Evolutionary conservation across 108 stramenopile species (phyloP).

Genomic region (Epithemia pelagica): DNA sequence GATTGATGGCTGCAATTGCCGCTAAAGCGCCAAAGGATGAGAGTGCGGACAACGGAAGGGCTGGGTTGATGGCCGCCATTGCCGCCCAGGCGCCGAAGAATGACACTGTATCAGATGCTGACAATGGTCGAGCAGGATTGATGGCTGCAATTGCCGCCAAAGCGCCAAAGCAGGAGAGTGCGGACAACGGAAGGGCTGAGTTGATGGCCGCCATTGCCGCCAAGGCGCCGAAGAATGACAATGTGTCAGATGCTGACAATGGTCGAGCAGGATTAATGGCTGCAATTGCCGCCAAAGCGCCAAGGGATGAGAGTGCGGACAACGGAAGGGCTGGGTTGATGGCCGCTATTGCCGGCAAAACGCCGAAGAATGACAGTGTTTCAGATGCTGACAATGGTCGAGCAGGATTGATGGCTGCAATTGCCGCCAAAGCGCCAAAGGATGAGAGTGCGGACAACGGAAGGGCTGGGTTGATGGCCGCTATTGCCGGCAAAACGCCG

Average conservation of each 20-base stretch:
- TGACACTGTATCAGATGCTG: too few species aligned
- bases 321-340: not conserved
- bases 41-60: not conserved
- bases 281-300: not conserved
- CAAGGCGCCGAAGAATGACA: too few species aligned
- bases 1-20: constrained; percentile 21
- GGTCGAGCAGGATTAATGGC: too few species aligned
- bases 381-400: not conserved
- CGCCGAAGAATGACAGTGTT: not conserved
- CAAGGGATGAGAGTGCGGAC: not conserved
- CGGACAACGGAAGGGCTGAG: too few species aligned
- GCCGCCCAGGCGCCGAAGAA: too few species aligned
- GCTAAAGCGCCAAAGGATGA: not conserved
- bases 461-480: not conserved
- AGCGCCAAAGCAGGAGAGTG: not conserved
- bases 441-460: not conserved
- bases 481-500: too few species aligned
- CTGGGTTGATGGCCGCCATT: not conserved
- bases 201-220: not conserved
- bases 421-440: not conserved
- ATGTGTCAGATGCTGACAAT: too few species aligned
- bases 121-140: not conserved
- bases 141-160: not conserved
- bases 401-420: not conserved
- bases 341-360: not conserved